Evolutionary conservation across 257 asterid genomes (phyloP), one percentile per base, ranked within the genome.

Genomic region (Solanum clarkiae): DNA sequence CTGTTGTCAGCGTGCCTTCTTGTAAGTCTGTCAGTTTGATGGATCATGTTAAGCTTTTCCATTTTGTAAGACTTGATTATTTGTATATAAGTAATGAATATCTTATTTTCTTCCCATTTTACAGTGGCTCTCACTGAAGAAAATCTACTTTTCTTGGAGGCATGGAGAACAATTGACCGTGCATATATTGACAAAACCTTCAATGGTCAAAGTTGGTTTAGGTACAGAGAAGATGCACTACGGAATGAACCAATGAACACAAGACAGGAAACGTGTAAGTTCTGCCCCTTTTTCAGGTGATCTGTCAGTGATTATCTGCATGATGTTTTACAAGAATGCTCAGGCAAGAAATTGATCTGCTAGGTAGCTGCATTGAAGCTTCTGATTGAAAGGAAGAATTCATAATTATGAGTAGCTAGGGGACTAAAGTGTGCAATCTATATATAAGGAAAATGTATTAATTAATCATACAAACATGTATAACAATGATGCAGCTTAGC

Each of bases 151-250:
- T 97, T 97, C 87, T 80, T 97, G 92, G 99, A 97, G 93, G 98
- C 99, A 3, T 97, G 99, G 99, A 92, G 98, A 92, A 94, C 96
- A 56, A 84, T 97, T 80, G 98, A 97, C 88, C 97, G 98, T 63
- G 99, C 98, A 62, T 97, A 94, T 90, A 90, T 97, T 84, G 99
- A 97, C 90, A 97, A 97, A 84, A 92, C 87, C 83, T 97, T 97
- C 91, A 97, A 95, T 56, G 99, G 99, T 56, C 99, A 95, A 90
- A 97, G 97, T 91, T 97, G 99, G 99, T 97, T 97, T 91, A 91
- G 94, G 86, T 97, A 97, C 89, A 91, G 99, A 84, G 99, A 97
- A 91, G 91, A 89, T 63, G 99, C 98, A n/a, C 88, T 97, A 24
- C 97, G 98, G 63, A 92, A 59, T 85, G 98, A 95, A 87, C 97